Evolutionary conservation across 2,329 filamentous ascomycete genomes (phyloP), one percentile per base, ranked within the genome.

Genomic region (Penicillium sp.): DNA sequence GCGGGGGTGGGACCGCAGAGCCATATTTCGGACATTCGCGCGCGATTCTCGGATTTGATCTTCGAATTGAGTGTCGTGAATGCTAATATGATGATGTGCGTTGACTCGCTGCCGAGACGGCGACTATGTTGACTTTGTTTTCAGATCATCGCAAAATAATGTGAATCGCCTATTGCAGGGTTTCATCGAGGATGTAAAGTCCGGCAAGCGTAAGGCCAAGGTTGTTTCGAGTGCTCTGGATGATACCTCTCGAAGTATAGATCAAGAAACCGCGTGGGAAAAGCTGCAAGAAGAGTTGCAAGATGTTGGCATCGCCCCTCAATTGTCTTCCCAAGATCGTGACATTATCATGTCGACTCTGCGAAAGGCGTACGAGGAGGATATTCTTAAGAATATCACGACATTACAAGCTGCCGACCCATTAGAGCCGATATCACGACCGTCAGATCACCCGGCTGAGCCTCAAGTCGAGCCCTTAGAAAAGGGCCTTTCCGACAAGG

Each of bases 1-100:
- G 43, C 20, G 20, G 20, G 35, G 8, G 15, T 47, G 6, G 49
- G 41, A 6, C 31, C 29, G 2, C 32, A 44, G 23, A 43, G 35
- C 24, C 46, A 40, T 13, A 42, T 56, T 18, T 42, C 29, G 7
- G 50, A 57, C 7, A 53, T 59, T 27, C 47, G 50, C 18, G 50
- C 31, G 33, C 47, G 50, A 3, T 37, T 57, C 12, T 53, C 50
- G 3, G 53, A 49, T 3, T 23, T 51, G 15, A 46, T 47, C 9
- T 59, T 49, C 39, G 56, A 49, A 13, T 35, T 59, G 3, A 52
- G 37, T 40, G 43, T 52, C 20, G 45, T 57, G n/a, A 56, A 56
- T 47, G 48, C 44, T 4, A 50, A 54, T 49, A 48, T 54, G 53
- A 52, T 50, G 44, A 57, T 56, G 56, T 59, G 15, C 41, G 56